Evolutionary conservation across 768 basidiomycete species (phyloP).

Genomic region (Hericium coralloides): DNA sequence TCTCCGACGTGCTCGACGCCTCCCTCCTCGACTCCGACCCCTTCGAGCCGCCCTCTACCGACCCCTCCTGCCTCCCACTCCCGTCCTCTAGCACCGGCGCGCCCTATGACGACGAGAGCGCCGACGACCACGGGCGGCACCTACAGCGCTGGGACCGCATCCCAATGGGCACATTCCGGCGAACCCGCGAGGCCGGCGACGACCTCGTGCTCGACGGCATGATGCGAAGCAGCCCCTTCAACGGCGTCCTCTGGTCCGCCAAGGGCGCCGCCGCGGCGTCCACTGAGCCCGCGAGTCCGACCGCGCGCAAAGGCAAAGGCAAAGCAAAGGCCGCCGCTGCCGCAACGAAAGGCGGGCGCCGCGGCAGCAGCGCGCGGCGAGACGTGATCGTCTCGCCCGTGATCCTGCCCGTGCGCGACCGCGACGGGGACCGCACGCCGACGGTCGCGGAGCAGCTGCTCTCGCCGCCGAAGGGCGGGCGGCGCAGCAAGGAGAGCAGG

Average conservation of each 20-base stretch:
- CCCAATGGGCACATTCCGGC: conserved; percentile 64
- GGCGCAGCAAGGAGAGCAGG: conserved; percentile 23
- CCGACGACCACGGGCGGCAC: conserved; percentile 28
- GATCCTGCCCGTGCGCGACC: conserved; percentile 34
- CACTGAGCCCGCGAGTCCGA: conserved; percentile 12
- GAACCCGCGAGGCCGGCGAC: conserved; percentile 36
- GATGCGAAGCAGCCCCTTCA: conserved; percentile 12
- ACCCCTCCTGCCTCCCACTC: not conserved
- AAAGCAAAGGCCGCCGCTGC: conserved; percentile 25
- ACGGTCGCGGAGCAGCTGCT: conserved; percentile 23
- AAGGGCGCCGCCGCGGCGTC: conserved; percentile 4
- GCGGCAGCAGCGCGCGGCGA: conserved; percentile 21
- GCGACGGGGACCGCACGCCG: conserved; percentile 49
- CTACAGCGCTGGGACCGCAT: conserved; percentile 65
- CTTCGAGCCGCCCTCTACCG: conserved; percentile 11
- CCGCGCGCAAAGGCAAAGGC: conserved; percentile 13
- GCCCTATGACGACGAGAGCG: conserved; percentile 8
- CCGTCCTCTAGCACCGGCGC: conserved; percentile 10
- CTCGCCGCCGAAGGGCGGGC: conserved; percentile 35
- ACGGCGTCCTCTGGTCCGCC: conserved; percentile 10
- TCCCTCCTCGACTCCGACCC: conserved; percentile 58
- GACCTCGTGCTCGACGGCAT: conserved; percentile 10
- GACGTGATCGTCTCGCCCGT: conserved; percentile 39
- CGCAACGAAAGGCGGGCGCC: conserved; percentile 12
- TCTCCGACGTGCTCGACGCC: conserved; percentile 72